Conservation (phyloP, 2,329 filamentous ascomycete species). For the Neopestalotiopsis clavispora region DNA sequence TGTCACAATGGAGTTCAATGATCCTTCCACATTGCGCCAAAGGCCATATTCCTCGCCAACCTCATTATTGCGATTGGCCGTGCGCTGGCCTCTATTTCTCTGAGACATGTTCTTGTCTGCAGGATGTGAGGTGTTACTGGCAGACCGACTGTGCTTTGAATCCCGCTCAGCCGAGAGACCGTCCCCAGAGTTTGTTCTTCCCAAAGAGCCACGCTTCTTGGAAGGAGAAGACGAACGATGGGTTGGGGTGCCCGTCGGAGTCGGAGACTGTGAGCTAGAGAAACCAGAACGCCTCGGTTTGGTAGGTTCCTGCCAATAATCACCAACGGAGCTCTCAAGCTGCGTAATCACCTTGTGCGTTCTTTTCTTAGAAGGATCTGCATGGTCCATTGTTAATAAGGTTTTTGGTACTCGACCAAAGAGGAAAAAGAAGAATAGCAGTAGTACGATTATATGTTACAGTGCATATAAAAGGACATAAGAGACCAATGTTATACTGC, state of each 20-base stretch:
- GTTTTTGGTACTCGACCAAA: neutral
- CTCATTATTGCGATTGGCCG: constrained; percentile 42
- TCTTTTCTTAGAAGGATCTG: constrained; percentile 1
- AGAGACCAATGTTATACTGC: constrained; percentile 1
- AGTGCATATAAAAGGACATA: neutral
- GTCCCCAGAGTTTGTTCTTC: neutral
- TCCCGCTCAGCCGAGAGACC: neutral
- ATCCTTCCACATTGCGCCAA: constrained; percentile 46
- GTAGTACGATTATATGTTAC: neutral
- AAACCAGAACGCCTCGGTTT: neutral
- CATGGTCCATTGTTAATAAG: neutral
- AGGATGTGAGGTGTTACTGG: neutral
- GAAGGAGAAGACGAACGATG: neutral
- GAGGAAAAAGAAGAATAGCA: neutral
- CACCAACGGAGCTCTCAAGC: neutral
- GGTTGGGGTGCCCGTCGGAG: neutral
- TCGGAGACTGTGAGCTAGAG: neutral
- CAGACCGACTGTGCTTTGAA: neutral
- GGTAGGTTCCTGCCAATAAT: neutral
- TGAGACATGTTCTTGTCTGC: constrained; percentile 34
- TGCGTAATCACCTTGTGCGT: neutral
- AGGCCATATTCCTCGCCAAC: constrained; percentile 46
- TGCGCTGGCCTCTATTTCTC: constrained; percentile 34
- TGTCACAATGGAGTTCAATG: constrained; percentile 39
- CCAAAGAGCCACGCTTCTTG: neutral